phyloP scores from a whole-genome alignment of 2,329 filamentous ascomycete species.

The Aspergillus floridensis region DNA sequence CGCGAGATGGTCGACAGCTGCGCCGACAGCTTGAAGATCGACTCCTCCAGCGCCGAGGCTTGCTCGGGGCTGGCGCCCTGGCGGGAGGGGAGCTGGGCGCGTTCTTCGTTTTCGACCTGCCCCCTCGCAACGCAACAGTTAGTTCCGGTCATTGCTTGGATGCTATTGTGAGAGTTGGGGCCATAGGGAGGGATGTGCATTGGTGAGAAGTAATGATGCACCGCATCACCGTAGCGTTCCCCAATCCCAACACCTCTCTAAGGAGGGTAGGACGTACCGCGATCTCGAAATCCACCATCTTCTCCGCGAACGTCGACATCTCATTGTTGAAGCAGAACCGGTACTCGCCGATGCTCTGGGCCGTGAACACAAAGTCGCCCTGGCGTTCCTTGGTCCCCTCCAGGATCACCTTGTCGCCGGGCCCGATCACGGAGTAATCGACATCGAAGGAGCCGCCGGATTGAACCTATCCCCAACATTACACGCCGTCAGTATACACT shows the following conservation, averaged over 20 bases:
- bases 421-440: constrained; percentile 84
- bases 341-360: constrained; percentile 83
- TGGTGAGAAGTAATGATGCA: too few relatives aligned
- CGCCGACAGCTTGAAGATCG: constrained; percentile 88
- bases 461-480: constrained; percentile 68
- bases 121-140: too few relatives aligned
- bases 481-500: too few relatives aligned
- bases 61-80: constrained; percentile 87
- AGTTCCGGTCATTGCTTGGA: too few relatives aligned
- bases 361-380: constrained; percentile 97
- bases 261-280: constrained; percentile 57
- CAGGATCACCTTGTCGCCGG: constrained; percentile 75
- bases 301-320: constrained; percentile 97
- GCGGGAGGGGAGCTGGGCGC: constrained; percentile 79
- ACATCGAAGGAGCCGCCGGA: constrained; percentile 96
- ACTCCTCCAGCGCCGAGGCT: constrained; percentile 84
- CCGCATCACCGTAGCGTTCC: too few relatives aligned
- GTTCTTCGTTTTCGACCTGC: constrained; percentile 86
- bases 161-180: too few relatives aligned
- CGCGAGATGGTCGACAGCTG: constrained; percentile 91
- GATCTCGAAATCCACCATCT: constrained; percentile 97
- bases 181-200: too few relatives aligned
- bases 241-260: too few relatives aligned
- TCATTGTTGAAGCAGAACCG: constrained; percentile 98
- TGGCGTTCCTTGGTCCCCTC: constrained; percentile 88